Evolutionary conservation across 257 asterid genomes (phyloP).

Genomic region (Phtheirospermum japonicum): DNA sequence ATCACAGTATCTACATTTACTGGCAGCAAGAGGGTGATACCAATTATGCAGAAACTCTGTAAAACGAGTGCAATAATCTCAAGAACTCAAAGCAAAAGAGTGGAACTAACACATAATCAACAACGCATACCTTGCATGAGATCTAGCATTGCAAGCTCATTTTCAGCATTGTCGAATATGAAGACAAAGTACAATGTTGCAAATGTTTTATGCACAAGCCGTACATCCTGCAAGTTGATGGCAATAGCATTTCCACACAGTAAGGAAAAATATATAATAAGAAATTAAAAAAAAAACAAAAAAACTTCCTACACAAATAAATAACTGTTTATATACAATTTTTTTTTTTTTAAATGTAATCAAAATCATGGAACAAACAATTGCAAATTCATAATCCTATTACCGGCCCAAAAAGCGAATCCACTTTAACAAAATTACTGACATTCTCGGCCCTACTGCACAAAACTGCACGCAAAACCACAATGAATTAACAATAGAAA

Average conservation of each 20-base stretch:
- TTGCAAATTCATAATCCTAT: slow-evolving; percentile 15
- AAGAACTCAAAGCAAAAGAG: slow-evolving; percentile 16
- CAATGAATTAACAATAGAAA: slow-evolving; percentile 7
- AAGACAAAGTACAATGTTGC: slow-evolving; percentile 85
- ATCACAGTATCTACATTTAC: too few relatives aligned
- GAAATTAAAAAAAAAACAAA: too few relatives aligned
- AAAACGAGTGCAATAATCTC: neutral
- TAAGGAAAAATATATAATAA: neutral
- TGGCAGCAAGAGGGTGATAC: neutral
- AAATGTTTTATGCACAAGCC: slow-evolving; percentile 82
- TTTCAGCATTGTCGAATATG: slow-evolving; percentile 75
- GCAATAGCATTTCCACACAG: neutral
- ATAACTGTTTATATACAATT: neutral
- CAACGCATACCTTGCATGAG: slow-evolving; percentile 84
- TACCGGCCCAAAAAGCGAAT: slow-evolving; percentile 79
- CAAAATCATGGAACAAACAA: slow-evolving; percentile 14
- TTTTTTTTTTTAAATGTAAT: neutral
- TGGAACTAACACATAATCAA: slow-evolving; percentile 15
- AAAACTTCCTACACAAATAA: neutral
- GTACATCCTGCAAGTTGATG: slow-evolving; percentile 59
- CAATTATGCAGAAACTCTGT: slow-evolving; percentile 2
- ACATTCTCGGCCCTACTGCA: slow-evolving; percentile 80
- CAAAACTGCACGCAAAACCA: slow-evolving; percentile 51
- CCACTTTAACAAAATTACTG: slow-evolving; percentile 81
- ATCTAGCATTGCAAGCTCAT: slow-evolving; percentile 98